These are phyloP conservation scores for Ogataea naganishii DNA, from an alignment of 805 yeast species.

Conservation along the genomic window DNA sequence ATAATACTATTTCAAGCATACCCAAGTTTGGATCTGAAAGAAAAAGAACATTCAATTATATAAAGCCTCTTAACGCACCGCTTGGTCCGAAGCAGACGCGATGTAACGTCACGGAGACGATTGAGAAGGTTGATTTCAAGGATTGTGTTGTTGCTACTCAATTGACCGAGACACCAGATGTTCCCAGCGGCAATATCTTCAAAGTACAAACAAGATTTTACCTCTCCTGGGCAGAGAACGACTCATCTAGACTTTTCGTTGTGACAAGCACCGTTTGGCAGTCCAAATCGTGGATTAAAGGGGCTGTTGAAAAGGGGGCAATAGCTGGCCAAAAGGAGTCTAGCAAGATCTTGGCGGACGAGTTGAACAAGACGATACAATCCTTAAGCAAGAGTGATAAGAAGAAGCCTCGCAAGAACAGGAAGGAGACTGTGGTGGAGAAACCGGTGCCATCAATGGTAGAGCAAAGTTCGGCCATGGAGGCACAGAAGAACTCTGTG, in stretches of 20 bases:
- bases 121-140: constrained; percentile 43
- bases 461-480: no score
- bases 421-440: no score
- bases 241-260: constrained; percentile 42
- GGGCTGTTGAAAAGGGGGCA: constrained; percentile 67
- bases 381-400: no score
- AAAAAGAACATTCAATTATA: constrained; percentile 45
- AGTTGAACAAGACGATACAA: constrained; percentile 34
- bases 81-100: constrained; percentile 73
- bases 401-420: no score
- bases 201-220: constrained; percentile 48
- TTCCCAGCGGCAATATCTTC: constrained; percentile 71
- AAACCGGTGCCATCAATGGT: no score
- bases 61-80: constrained; percentile 56
- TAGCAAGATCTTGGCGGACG: constrained; percentile 37
- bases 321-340: constrained; percentile 65
- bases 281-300: constrained; percentile 70
- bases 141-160: constrained; percentile 42
- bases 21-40: constrained; percentile 26
- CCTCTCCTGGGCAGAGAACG: constrained; percentile 55
- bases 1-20: constrained; percentile 46
- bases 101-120: constrained; percentile 53
- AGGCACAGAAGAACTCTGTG: no score
- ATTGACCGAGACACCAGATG: constrained; percentile 65
- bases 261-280: constrained; percentile 60